These are phyloP conservation scores for Meripilus lineatus DNA, from an alignment of 1,284 basidiomycete species.

Conservation along the genomic window DNA sequence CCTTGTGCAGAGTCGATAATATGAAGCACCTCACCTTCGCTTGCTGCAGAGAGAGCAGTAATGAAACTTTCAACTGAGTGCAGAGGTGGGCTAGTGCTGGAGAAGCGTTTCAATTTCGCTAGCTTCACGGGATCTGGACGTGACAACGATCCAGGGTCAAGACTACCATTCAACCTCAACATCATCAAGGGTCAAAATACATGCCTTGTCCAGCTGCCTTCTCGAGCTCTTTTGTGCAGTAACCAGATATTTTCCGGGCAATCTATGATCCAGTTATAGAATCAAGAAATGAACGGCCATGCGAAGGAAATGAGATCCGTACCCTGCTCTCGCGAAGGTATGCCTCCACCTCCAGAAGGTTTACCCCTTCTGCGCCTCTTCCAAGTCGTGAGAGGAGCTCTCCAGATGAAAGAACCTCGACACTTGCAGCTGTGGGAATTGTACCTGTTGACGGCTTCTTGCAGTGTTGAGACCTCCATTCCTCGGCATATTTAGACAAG, in stretches of 20 bases:
- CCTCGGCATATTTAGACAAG: slow-evolving; percentile 53
- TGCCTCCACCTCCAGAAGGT: slow-evolving; percentile 77
- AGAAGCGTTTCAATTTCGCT: slow-evolving; percentile 29
- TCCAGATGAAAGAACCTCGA: slow-evolving; percentile 58
- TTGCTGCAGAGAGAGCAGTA: slow-evolving; percentile 74
- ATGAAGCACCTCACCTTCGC: slow-evolving; percentile 60
- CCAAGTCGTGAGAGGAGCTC: slow-evolving; percentile 68
- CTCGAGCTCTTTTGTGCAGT: slow-evolving; percentile 64
- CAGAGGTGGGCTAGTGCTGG: slow-evolving; percentile 63
- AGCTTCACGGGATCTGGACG: slow-evolving; percentile 23
- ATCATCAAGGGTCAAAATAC: too few species aligned
- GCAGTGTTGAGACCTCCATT: slow-evolving; percentile 36
- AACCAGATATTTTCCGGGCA: slow-evolving; percentile 74
- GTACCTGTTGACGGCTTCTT: neutral
- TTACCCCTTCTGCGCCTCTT: slow-evolving; percentile 64
- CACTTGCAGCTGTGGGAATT: slow-evolving; percentile 1
- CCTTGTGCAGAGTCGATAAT: slow-evolving; percentile 3
- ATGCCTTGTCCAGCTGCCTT: slow-evolving; percentile 40
- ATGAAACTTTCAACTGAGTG: slow-evolving; percentile 86
- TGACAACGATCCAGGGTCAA: neutral
- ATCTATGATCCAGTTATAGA: slow-evolving; percentile 36
- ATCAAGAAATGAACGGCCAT: neutral
- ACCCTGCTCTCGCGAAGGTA: slow-evolving; percentile 90
- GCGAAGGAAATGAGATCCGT: slow-evolving; percentile 21
- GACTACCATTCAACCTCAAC: neutral